Percentiles rank a stretch among this genome's conserved stretches.
Conservation (phyloP, 345 rosid species). For the Leavenworthia alabamica region DNA sequence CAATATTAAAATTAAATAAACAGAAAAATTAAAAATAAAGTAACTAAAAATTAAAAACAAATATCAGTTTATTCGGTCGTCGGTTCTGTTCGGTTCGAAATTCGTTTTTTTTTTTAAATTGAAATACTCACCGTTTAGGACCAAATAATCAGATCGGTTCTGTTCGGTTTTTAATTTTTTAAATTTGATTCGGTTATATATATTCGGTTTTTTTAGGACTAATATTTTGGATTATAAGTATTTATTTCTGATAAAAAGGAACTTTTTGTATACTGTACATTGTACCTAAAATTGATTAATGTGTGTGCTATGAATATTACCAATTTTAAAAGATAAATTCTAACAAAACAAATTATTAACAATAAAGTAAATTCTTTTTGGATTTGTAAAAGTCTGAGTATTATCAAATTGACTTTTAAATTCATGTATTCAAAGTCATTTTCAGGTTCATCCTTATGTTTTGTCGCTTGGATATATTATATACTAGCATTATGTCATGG, state of each 20-base stretch:
- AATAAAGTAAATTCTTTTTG: not conserved
- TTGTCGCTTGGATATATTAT: not conserved
- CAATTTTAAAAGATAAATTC: not conserved
- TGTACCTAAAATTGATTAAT: not conserved
- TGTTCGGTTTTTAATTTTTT: too few species aligned
- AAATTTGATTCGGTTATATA: too few species aligned
- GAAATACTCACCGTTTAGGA: too few species aligned
- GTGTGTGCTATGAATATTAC: not conserved
- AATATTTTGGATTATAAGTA: not conserved
- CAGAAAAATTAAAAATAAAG: too few species aligned
- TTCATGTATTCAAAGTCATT: slow-evolving; percentile 12
- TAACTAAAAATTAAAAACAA: too few species aligned
- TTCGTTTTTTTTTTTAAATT: too few species aligned
- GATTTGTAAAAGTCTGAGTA: slow-evolving; percentile 7
- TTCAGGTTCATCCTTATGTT: slow-evolving; percentile 4
- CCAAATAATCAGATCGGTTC: too few species aligned
- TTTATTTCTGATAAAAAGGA: not conserved
- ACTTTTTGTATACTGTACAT: not conserved
- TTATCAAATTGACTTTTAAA: not conserved
- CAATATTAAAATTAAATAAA: too few species aligned
- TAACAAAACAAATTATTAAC: slow-evolving; percentile 1
- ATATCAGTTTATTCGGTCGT: too few species aligned
- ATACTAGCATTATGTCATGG: too few species aligned
- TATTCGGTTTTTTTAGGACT: too few species aligned
- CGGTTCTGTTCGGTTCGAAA: too few species aligned